Conservation (phyloP, 2,329 filamentous ascomycete genomes). For the Penicillium sp. region DNA sequence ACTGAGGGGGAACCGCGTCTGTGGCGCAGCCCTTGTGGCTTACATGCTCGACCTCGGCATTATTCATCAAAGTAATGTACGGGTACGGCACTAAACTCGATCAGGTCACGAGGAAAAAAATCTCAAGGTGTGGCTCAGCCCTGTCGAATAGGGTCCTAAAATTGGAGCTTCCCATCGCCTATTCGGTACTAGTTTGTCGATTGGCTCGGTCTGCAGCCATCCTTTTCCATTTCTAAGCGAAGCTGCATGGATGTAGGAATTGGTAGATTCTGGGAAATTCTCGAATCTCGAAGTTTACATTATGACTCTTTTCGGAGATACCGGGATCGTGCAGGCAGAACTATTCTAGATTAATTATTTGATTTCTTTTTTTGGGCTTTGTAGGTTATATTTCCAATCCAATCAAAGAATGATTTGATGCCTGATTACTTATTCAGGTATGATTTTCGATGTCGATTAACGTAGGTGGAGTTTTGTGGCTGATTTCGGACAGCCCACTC, state of each 20-base stretch:
- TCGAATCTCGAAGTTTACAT: background rate
- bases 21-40: conserved; percentile 12
- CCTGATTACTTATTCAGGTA: background rate
- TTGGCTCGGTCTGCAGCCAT: conserved; percentile 15
- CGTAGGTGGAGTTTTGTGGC: conserved; percentile 10
- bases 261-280: background rate
- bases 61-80: background rate
- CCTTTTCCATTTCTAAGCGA: conserved; percentile 7
- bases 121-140: conserved; percentile 26
- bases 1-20: background rate
- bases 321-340: conserved; percentile 5
- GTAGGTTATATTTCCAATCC: background rate
- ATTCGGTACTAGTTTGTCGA: conserved; percentile 12
- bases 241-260: background rate
- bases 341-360: background rate
- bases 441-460: background rate
- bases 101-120: conserved; percentile 6
- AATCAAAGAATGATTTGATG: conserved; percentile 2
- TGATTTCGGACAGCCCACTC: conserved; percentile 12
- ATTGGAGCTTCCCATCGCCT: conserved; percentile 4
- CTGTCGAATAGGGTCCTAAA: conserved; percentile 11
- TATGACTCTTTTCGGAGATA: conserved; percentile 1
- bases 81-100: background rate
- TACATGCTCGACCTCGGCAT: background rate
- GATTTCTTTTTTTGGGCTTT: background rate